A percentile compares a stretch with the other conserved stretches of the same genome.
Conservation (phyloP, 179 eudicot species). For the Patellifolia procumbens region DNA sequence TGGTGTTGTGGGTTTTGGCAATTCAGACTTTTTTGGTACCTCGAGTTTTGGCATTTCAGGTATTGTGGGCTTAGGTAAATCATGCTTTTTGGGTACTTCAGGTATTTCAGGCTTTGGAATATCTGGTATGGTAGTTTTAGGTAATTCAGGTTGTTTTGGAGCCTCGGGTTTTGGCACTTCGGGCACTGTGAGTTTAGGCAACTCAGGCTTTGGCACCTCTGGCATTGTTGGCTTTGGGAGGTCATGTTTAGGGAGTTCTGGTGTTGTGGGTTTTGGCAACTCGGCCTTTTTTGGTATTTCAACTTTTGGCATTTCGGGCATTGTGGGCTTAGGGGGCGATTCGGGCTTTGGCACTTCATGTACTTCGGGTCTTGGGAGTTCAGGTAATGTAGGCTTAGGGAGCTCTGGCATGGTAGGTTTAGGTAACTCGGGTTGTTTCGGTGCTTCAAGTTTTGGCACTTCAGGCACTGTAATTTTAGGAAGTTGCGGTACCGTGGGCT, state of each 20-base stretch:
- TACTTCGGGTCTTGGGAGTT: neutral
- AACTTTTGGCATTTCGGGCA: conserved; percentile 23
- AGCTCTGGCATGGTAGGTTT: conserved; percentile 12
- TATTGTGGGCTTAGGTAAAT: conserved; percentile 5
- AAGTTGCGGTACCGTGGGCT: conserved; percentile 11
- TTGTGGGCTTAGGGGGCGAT: conserved; percentile 7
- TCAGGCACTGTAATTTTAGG: conserved; percentile 22
- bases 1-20: conserved; percentile 15
- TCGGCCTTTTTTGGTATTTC: no score
- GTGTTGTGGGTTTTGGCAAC: conserved; percentile 17
- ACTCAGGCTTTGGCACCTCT: conserved; percentile 13
- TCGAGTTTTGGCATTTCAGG: conserved; percentile 13
- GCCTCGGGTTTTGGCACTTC: conserved; percentile 2
- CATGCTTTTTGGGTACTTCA: conserved; percentile 22
- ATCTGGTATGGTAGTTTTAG: conserved; percentile 6
- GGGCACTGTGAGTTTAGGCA: conserved; percentile 6
- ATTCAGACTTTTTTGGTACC: conserved; percentile 13
- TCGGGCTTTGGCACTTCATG: conserved; percentile 16
- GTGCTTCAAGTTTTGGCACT: conserved; percentile 15
- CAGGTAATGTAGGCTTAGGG: conserved; percentile 14
- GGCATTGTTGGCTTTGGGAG: conserved; percentile 2
- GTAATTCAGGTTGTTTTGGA: conserved; percentile 9
- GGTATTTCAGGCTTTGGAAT: conserved; percentile 17
- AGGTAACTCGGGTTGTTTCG: conserved; percentile 19
- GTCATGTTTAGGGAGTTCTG: conserved; percentile 17